These are phyloP conservation scores for Scheffersomyces spartinae DNA, from an alignment of 805 yeast genomes.

Conservation along the genomic window DNA sequence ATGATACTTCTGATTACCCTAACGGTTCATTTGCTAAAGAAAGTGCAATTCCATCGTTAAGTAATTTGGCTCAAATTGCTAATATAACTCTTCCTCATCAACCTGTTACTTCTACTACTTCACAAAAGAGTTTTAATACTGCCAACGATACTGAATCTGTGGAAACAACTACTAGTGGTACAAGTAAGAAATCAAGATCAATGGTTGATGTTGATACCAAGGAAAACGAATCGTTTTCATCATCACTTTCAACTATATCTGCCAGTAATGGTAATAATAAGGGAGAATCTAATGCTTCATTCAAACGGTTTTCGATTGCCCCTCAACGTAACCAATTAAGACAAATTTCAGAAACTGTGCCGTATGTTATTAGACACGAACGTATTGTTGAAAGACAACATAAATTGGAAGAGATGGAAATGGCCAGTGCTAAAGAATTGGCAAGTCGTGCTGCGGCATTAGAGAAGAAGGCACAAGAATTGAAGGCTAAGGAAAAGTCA, in stretches of 20 bases:
- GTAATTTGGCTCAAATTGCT: slow-evolving; percentile 47
- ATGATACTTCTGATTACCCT: slow-evolving; percentile 4
- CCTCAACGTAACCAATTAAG: slow-evolving; percentile 54
- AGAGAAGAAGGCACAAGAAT: slow-evolving; percentile 62
- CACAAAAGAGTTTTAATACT: too few species aligned
- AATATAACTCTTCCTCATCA: too few species aligned
- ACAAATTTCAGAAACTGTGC: slow-evolving; percentile 73
- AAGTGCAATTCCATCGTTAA: slow-evolving; percentile 39
- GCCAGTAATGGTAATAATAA: too few species aligned
- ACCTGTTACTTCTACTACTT: too few species aligned
- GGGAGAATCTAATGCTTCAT: too few species aligned
- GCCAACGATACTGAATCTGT: slow-evolving; percentile 8
- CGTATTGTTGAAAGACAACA: slow-evolving; percentile 64
- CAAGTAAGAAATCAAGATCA: not conserved
- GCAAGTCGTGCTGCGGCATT: slow-evolving; percentile 64
- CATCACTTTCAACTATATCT: slow-evolving; percentile 20
- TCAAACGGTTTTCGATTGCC: slow-evolving; percentile 32
- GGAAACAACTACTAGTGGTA: too few species aligned
- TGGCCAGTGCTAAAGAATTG: slow-evolving; percentile 63
- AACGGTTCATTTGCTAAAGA: slow-evolving; percentile 9
- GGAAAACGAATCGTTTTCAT: slow-evolving; percentile 17
- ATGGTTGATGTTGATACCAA: slow-evolving; percentile 6
- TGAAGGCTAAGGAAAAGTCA: slow-evolving; percentile 53
- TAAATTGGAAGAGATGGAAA: slow-evolving; percentile 68
- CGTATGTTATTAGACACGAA: slow-evolving; percentile 74